Evolutionary conservation across 495 filamentous ascomycete genomes (phyloP), one percentile per base, ranked within the genome.

Genomic region (Cairneyella variabilis): DNA sequence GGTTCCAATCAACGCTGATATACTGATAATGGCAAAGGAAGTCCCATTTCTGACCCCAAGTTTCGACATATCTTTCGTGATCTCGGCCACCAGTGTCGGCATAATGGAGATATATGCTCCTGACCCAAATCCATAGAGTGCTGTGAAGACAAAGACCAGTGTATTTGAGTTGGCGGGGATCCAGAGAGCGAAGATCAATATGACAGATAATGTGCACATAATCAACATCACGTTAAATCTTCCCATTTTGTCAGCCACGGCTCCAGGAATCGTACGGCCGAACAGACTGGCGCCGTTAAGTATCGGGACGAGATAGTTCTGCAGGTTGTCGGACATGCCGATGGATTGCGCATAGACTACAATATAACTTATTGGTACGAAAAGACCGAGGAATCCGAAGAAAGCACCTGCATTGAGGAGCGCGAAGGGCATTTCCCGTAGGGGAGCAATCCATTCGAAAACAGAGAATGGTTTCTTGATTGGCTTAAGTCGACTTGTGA

Each of bases 161-260:
- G 73, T 79, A 38, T 82, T 83, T 27, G 70, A 69, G 1, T 68
- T 70, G 0, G 75, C 71, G 5, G 82, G 85, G 7, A 89, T 69
- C 83, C 85, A 89, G 0, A 90, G 70, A 10, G 77, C 83, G 0
- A 89, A 72, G 0, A 81, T 75, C 28, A 88, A 66, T 40, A 89
- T 75, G n/a, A 69, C 74, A 0, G 78, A 78, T 43, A 82, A 64
- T 26, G 65, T 66, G 5, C 75, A 70, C 58, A 81, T 83, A 41
- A 80, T 28, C 27, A 86, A 73, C 74, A 88, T 84, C n/a, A 79
- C 68, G 66, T 91, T 91, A 69, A 78, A 89, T 21, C 82, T 77
- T 1, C 88, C 88, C 27, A 85, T 27, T 57, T 77, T 81, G 65
- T 92, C 88, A 38, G 82, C 87, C n/a, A 85, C 43, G 58, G 77